Evolutionary conservation across 345 rosid genomes (phyloP), one percentile per base, ranked within the genome.

Genomic region (Linum usitatissimum): DNA sequence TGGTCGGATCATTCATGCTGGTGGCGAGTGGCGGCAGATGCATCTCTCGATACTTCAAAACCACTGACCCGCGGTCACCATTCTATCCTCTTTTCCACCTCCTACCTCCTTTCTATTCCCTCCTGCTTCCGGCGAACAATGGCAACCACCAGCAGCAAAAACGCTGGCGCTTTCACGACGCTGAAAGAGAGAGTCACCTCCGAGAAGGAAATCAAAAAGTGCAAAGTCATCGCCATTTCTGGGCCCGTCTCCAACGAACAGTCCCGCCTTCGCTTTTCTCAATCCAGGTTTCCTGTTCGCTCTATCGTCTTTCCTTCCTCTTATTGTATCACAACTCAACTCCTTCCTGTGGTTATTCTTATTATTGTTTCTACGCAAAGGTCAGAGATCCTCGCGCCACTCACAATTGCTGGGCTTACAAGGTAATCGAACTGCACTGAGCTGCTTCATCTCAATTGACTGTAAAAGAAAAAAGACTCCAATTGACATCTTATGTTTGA

Each of bases 381-480:
- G 88, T 92, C 23, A 61, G 75, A 57, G 97, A 90, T 68, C 78
- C 86, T 14, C 87, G 94, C 0, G 97, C 99, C 12, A 77, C 92
- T 1, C 99, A 87, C 73, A 90, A 93, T 75, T 93, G 96, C 61
- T 93, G 99, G 99, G 99, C 97, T 67, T 90, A 90, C 55, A 93
- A 90, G 90, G 97, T 89, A 55, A 34, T 34, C 8, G 38, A 34
- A 34, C 8, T 34, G 38, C 5, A 7, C 38, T 34, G 38, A 34
- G 38, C 38, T 34, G 6, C 8, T 34, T 34, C 36, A 10, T 6
- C 18, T 23, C 28, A 23, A 23, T 23, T 23, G 28, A 23, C 28
- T 23, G 28, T 23, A 23, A 23, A 23, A 23, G 1, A 23, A 23
- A 23, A 23, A 23, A 23, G 2, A n/a, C 28, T 23, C 28, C 28